Base-by-base conservation (phyloP, 768 basidiomycete genomes). In the Sporobolomyces phaffii region DNA sequence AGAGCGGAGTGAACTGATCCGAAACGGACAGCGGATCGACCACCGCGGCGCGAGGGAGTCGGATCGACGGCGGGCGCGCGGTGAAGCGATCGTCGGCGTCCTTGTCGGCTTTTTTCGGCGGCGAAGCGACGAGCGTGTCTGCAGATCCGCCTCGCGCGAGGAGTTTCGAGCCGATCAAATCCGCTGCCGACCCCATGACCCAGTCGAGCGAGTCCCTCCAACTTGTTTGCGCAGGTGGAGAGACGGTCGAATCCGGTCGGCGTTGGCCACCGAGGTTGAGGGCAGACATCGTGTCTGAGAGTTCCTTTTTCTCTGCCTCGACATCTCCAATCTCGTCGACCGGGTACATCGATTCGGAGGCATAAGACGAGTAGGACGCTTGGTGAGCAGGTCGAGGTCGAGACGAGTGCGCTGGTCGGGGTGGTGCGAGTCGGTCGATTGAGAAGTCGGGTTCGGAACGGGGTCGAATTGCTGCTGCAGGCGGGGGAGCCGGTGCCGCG, bases 131-230 rank as follows among this genome's bases (percentile, higher is more conserved):
- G 36, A 58, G 41, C 29, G 56, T 58, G n/a, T 58, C 56, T 29
- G 26, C 43, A 4, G 56, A 58, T 41, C 56, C 56, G 8, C 24
- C 24, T 24, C 56, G 56, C 10, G 56, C 44, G 58, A 47, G 50
- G 17, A 60, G 29, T 17, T 45, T 44, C 3, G 60, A 41, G 17
- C 28, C 44, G 31, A 67, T 43, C 36, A 67, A 24, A 14, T 57
- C 65, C 3, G 65, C 65, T 22, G 65, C 65, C 31, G 33, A 49
- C 3, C 53, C 40, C 65, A 67, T 67, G 18, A 62, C 65, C 47
- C 65, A 50, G 9, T 67, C 60, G 45, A 67, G 53, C 44, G 52
- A 48, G 7, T 65, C 64, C 5, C 28, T 33, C 65, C 65, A 67
- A 15, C 29, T 34, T 20, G 31, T 33, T 22, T 33, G n/a, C 10